Base-by-base conservation (phyloP, 768 basidiomycete genomes). In the Suillus discolor region DNA sequence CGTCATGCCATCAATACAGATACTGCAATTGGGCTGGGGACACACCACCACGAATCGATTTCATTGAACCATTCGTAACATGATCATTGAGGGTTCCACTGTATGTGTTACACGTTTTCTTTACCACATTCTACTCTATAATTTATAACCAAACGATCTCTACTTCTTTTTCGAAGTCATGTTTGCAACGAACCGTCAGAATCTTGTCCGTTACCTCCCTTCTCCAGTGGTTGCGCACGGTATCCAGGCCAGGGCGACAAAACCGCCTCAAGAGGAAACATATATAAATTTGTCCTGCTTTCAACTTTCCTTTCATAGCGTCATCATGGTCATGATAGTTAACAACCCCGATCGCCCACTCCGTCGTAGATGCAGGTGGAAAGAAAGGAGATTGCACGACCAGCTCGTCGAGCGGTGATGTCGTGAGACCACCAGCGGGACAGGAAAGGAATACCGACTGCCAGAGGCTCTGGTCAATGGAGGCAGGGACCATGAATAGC, bases 341-440 rank as follows among this genome's bases (percentile, higher is more conserved):
- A 31, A 63, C 62, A 51, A 63, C 25, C 25, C 62, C 62, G 36
- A 63, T 63, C 36, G 53, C 62, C 63, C 63, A 64, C 34, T 64
- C 63, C 38, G 36, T 36, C 8, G 28, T 36, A 41, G 63, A 60
- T 25, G 57, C 57, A 8, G 57, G 57, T 16, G 57, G 57, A 39
- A 57, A 57, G n/a, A 23, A 57, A 36, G 36, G 57, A 9, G 57
- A 57, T 18, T 38, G 23, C 38, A 63, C 62, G 20, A 59, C 34
- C 34, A 57, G 55, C n/a, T 45, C 23, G 2, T 47, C 42, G 5
- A 64, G 41, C 1, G 63, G 63, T 13, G 57, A 18, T 31, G 23
- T 4, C 31, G 20, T 23, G 13, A 8, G 31, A 11, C 12, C 0
- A 28, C 7, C 28, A 9, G n/a, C 1, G 15, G 57, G 36, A 2